Base-by-base conservation (phyloP, 345 rosid genomes). In the Trapa incisa region DNA sequence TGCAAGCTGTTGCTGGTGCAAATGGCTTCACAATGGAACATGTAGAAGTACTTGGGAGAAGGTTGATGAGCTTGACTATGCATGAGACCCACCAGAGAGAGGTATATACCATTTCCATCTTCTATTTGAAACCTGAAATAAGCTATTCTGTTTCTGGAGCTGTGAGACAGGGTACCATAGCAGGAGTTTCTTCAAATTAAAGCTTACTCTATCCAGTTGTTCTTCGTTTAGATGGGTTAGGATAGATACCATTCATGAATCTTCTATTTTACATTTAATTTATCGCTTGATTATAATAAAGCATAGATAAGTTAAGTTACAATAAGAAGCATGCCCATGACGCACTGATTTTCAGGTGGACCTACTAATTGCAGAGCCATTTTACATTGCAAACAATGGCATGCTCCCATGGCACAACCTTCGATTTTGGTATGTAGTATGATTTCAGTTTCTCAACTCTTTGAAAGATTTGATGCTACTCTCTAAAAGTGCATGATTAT, bases 331-430 rank as follows among this genome's bases (percentile, higher is more conserved):
- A 50, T 50, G 8, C 35, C 32, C 7, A 41, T 41, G 4, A 41
- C 22, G 37, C 63, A 2, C 38, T 58, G 35, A 4, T 75, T 73
- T 69, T 65, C 78, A 94, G 99, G 82, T 86, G 78, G 97, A 94
- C 74, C 73, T 87, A 71, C 73, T 91, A 78, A 79, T 94, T 69
- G 96, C 87, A 68, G 99, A 94, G 73, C 99, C 96, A 37, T 89
- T 82, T 76, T 94, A 83, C 75, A 75, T 69, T 73, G 97, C 87
- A 70, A 80, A 78, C 74, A 96, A 91, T 61, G 83, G 84, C 75
- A 78, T 76, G 77, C 96, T 94, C 75, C 99, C 95, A 2, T 94
- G 99, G 96, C 88, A 88, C 69, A 86, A 86, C 79, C 86, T 94
- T 66, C 92, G 95, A 45, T 94, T 94, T 79, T 94, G 99, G 99